These are phyloP conservation scores for Boehmeria nivea DNA, from an alignment of 306 rosid species.

Conservation along the genomic window DNA sequence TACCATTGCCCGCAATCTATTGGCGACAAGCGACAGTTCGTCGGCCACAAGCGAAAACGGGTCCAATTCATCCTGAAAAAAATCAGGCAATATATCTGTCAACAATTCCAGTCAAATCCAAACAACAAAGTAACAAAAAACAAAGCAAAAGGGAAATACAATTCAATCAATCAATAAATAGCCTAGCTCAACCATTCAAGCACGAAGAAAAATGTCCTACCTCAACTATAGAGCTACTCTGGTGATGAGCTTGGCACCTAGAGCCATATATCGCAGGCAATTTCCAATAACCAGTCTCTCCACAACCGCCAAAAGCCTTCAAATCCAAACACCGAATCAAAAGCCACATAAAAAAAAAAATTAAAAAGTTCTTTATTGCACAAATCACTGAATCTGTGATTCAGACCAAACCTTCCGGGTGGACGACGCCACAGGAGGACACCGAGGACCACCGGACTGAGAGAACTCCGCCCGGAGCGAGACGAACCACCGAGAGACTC, in stretches of 20 bases:
- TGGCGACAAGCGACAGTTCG: slow-evolving; percentile 70
- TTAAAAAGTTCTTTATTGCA: not conserved
- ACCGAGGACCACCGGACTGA: slow-evolving; percentile 13
- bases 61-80: slow-evolving; percentile 73
- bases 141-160: too few relatives aligned
- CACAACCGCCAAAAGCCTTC: slow-evolving; percentile 55
- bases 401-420: slow-evolving; percentile 34
- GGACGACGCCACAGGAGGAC: slow-evolving; percentile 19
- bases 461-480: slow-evolving; percentile 29
- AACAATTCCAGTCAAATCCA: slow-evolving; percentile 10
- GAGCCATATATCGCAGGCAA: slow-evolving; percentile 38
- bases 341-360: not conserved
- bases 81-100: too few relatives aligned
- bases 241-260: slow-evolving; percentile 68
- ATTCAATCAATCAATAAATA: not conserved
- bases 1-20: slow-evolving; percentile 71
- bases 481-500: slow-evolving; percentile 35
- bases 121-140: not conserved
- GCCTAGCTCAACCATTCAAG: not conserved
- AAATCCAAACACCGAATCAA: slow-evolving; percentile 18
- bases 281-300: slow-evolving; percentile 31
- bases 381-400: slow-evolving; percentile 2
- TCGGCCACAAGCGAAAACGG: slow-evolving; percentile 93
- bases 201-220: slow-evolving; percentile 21
- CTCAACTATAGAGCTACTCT: slow-evolving; percentile 73